Evolutionary conservation across 768 basidiomycete genomes (phyloP).

Genomic region (Amyloporia xantha): DNA sequence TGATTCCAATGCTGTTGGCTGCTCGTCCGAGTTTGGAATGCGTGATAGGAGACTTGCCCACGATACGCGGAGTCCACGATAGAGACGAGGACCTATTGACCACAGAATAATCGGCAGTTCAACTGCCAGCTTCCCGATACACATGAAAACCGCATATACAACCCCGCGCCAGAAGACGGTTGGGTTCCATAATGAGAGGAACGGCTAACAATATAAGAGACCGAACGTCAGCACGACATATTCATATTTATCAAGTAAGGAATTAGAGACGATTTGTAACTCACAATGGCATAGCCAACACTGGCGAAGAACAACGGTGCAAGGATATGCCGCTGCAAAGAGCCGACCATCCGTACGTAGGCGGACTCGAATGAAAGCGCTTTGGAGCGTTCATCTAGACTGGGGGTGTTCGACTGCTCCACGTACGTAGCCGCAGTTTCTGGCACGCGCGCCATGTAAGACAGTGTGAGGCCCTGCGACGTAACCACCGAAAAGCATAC

Average conservation of each 20-base stretch:
- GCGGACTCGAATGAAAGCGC: constrained; percentile 15
- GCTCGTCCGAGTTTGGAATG: too few species aligned
- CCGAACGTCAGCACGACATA: not conserved
- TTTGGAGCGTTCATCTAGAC: not conserved
- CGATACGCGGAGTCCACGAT: not conserved
- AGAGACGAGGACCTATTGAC: constrained; percentile 14
- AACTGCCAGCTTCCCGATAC: constrained; percentile 42
- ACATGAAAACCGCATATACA: constrained; percentile 53
- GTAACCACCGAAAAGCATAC: constrained; percentile 58
- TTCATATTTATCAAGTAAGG: too few species aligned
- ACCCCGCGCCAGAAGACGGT: constrained; percentile 46
- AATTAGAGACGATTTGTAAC: too few species aligned
- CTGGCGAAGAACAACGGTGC: constrained; percentile 64
- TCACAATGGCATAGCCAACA: constrained; percentile 42
- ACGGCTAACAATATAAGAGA: constrained; percentile 11
- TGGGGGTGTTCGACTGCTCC: not conserved
- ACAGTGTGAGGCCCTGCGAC: constrained; percentile 46
- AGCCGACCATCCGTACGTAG: constrained; percentile 23
- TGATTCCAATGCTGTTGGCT: too few species aligned
- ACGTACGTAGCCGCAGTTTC: not conserved
- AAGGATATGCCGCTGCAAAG: constrained; percentile 33
- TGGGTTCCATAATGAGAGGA: constrained; percentile 17
- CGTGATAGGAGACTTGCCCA: too few species aligned
- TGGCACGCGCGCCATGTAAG: constrained; percentile 25
- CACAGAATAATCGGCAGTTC: constrained; percentile 40